Conservation (phyloP, 257 asterid genomes). For the Solanum pimpinellifolium region DNA sequence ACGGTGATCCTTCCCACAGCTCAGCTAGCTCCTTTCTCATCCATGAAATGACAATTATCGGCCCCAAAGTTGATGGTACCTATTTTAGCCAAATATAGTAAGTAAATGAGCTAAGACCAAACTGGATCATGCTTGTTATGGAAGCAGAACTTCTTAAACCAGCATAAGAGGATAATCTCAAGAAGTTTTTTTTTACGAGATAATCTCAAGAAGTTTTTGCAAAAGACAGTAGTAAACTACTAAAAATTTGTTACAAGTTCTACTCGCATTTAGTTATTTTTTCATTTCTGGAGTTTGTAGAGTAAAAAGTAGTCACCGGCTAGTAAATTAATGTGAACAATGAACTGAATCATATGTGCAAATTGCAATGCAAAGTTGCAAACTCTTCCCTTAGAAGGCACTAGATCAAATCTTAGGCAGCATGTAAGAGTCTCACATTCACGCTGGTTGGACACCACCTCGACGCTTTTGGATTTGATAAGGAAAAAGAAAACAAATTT, state of each 20-base stretch:
- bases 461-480: background rate
- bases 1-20: constrained; percentile 73
- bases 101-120: background rate
- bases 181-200: background rate
- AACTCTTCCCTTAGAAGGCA: background rate
- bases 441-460: background rate
- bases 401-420: background rate
- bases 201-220: background rate
- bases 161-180: background rate
- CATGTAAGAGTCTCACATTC: background rate
- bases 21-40: constrained; percentile 64
- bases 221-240: background rate
- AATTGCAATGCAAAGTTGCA: background rate
- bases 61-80: constrained; percentile 96
- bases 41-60: constrained; percentile 67
- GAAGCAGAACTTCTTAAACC: background rate
- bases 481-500: background rate
- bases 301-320: background rate
- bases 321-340: background rate
- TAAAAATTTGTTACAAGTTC: background rate
- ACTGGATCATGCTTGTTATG: background rate
- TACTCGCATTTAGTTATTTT: background rate
- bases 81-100: constrained; percentile 2
- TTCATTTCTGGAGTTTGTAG: background rate
- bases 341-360: background rate